Evolutionary conservation across 2,329 filamentous ascomycete genomes (phyloP), one percentile per base, ranked within the genome.

Genomic region (Nemania sp.): DNA sequence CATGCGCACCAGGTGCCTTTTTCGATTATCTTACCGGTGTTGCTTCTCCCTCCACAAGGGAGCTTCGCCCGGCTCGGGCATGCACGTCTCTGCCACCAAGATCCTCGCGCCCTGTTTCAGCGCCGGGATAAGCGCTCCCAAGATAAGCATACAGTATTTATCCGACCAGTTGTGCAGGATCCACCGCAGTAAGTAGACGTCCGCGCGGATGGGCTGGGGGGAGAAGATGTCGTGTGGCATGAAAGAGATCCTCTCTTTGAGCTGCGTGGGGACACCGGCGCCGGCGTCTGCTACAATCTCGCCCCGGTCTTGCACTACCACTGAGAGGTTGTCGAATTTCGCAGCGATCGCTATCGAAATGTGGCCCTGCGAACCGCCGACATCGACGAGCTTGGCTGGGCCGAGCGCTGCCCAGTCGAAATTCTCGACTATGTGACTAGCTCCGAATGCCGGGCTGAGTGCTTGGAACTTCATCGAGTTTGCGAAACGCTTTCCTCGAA

Each of bases 161-260:
- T 77, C 73, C 0, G 74, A 66, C 73, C 75, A 78, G 64, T 77
- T 74, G 59, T 79, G 76, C 6, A 79, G 61, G 37, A 78, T 74
- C 62, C 68, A 67, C 19, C 75, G 74, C 54, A 78, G 65, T 42
- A 76, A 63, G 60, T 74, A 78, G 37, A 75, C 66, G 31, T 73
- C 71, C 2, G 71, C 76, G 5, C 54, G 36, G 9, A 56, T 39
- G 0, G 46, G 30, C 42, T 66, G 64, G n/a, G 58, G 39, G 8
- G 41, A 39, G 28, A 65, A 61, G 1, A 65, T 45, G 33, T 65
- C 62, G 40, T 66, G 63, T 3, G 42, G 51, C 46, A 41, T 41
- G 46, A 63, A 46, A 3, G 40, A 7, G 5, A 63, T 47, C 3
- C 61, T 56, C 5, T 23, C 24, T 20, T 9, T 6, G 14, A 49